Evolutionary conservation across 805 yeast species (phyloP).

Genomic region (Barnettozyma vustinii): DNA sequence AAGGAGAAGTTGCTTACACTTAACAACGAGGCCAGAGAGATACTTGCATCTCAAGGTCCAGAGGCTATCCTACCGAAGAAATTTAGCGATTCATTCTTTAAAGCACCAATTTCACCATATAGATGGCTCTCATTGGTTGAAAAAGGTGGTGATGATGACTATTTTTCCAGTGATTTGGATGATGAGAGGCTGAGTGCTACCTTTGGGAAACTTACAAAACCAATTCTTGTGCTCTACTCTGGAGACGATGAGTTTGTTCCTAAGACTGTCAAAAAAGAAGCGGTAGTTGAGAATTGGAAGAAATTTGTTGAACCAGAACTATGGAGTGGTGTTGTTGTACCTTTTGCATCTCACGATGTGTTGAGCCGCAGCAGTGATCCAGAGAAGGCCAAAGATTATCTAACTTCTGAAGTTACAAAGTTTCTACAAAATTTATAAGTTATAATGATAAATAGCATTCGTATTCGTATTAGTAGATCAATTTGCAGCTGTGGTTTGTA

Average conservation of each 20-base stretch:
- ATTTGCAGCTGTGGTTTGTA: no score
- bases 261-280: slow-evolving; percentile 38
- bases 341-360: neutral
- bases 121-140: slow-evolving; percentile 61
- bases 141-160: slow-evolving; percentile 75
- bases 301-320: slow-evolving; percentile 32
- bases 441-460: neutral
- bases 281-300: slow-evolving; percentile 46
- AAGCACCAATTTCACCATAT: slow-evolving; percentile 59
- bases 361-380: neutral
- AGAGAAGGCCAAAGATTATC: neutral
- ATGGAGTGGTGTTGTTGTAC: slow-evolving; percentile 45
- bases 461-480: neutral
- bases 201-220: slow-evolving; percentile 47
- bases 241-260: slow-evolving; percentile 65
- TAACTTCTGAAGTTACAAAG: neutral
- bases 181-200: slow-evolving; percentile 36
- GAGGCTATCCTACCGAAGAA: slow-evolving; percentile 44
- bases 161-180: slow-evolving; percentile 59
- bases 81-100: slow-evolving; percentile 39
- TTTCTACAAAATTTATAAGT: neutral
- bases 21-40: slow-evolving; percentile 32
- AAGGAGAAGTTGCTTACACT: slow-evolving; percentile 11
- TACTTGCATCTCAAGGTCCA: slow-evolving; percentile 38
- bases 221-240: slow-evolving; percentile 49